A percentile compares a stretch with the other conserved stretches of the same genome.
Conservation (phyloP, 1,139 yeast genomes). For the Kodamaea suecica region DNA sequence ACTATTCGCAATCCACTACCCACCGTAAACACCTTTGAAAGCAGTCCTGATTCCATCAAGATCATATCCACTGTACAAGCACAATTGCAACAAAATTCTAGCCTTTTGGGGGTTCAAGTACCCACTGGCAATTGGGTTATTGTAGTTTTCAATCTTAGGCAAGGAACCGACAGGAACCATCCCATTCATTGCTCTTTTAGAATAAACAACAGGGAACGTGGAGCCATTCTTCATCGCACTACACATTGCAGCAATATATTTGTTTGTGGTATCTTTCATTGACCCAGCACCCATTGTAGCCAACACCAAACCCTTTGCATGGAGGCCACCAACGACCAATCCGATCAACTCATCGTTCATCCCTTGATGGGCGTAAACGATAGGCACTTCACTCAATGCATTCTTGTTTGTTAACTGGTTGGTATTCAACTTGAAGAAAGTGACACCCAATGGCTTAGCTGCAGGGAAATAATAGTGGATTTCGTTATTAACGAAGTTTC, state of each 20-base stretch:
- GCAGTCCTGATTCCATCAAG: conserved; percentile 41
- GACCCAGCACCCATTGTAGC: conserved; percentile 78
- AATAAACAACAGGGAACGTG: conserved; percentile 55
- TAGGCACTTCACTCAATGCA: conserved; percentile 45
- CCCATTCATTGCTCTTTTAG: conserved; percentile 67
- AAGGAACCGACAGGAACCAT: conserved; percentile 51
- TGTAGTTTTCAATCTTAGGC: conserved; percentile 27
- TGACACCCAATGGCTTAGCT: conserved; percentile 52
- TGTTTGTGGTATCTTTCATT: conserved; percentile 50
- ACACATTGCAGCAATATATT: conserved; percentile 24
- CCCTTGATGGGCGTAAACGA: conserved; percentile 61
- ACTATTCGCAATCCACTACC: conserved; percentile 8
- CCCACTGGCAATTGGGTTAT: conserved; percentile 54
- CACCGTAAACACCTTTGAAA: conserved; percentile 42
- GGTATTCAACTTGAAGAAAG: conserved; percentile 34
- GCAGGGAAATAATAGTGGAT: conserved; percentile 65
- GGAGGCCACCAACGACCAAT: conserved; percentile 41
- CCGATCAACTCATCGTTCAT: conserved; percentile 48
- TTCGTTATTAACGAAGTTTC: conserved; percentile 65
- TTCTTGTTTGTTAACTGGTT: conserved; percentile 9
- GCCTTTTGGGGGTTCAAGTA: conserved; percentile 67
- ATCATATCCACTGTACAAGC: conserved; percentile 44
- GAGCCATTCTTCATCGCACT: conserved; percentile 14
- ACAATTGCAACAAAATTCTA: conserved; percentile 57
- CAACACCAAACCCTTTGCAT: conserved; percentile 52